A percentile compares a stretch with the other conserved stretches of the same genome.
phyloP scores from a whole-genome alignment of 2,329 filamentous ascomycete species.

The Apiospora kogelbergensis region DNA sequence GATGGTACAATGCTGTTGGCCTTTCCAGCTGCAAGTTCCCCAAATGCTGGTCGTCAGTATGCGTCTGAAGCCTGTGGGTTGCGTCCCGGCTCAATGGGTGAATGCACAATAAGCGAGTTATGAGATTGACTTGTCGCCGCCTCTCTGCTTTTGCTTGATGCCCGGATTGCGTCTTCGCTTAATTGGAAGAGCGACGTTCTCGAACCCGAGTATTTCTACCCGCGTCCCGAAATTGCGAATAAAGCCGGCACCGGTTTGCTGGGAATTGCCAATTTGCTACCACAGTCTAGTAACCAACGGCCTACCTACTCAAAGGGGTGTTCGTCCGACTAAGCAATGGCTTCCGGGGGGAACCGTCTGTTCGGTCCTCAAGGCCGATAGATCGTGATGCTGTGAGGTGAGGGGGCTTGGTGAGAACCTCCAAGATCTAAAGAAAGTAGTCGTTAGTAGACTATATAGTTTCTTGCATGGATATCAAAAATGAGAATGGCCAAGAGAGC shows the following conservation, averaged over 20 bases:
- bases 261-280: not conserved
- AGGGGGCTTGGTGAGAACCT: not conserved
- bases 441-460: not conserved
- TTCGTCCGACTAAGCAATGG: not conserved
- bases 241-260: conserved; percentile 2
- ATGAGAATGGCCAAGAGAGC: not conserved
- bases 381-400: not conserved
- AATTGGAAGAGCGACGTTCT: not conserved
- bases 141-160: not conserved
- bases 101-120: conserved; percentile 17
- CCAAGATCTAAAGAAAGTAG: not conserved
- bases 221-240: conserved; percentile 10
- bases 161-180: not conserved
- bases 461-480: not conserved
- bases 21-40: conserved; percentile 11
- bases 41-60: conserved; percentile 9
- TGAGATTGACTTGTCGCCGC: not conserved
- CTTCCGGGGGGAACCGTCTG: not conserved
- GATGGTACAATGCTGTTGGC: conserved; percentile 10
- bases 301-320: not conserved
- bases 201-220: not conserved
- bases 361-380: not conserved
- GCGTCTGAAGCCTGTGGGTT: conserved; percentile 12
- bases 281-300: not conserved
- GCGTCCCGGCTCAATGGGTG: conserved; percentile 24